Evolutionary conservation across 345 rosid species (phyloP).

Genomic region (Eucalyptus tenuipes): DNA sequence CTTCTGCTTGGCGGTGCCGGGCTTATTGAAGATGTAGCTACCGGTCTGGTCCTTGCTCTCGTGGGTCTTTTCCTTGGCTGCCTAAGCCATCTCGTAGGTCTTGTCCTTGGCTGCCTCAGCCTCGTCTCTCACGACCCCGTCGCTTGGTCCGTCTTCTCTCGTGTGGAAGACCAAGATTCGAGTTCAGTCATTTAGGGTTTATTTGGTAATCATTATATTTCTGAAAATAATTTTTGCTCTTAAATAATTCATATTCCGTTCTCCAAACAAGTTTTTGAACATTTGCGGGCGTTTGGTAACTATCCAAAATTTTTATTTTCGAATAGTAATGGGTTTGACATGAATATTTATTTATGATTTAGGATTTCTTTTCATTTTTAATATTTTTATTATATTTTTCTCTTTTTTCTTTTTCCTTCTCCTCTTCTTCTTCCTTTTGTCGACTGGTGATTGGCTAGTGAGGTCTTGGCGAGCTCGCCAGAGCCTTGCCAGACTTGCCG

Average conservation of each 20-base stretch:
- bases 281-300: no score
- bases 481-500: no score
- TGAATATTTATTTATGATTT: no score
- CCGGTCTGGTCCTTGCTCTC: neutral
- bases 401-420: no score
- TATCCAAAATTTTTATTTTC: rapidly evolving
- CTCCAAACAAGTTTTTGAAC: rapidly evolving
- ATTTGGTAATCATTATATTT: no score
- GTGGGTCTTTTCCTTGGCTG: conserved; percentile 1
- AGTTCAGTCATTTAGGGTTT: rapidly evolving
- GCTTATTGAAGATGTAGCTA: neutral
- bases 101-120: conserved; percentile 4
- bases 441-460: rapidly evolving
- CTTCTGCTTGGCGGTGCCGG: conserved; percentile 5
- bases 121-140: conserved; percentile 6
- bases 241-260: rapidly evolving
- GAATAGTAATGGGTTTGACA: no score
- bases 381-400: no score
- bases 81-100: no score
- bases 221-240: rapidly evolving
- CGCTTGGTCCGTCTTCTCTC: conserved; percentile 14
- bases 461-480: rapidly evolving
- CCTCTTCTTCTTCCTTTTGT: rapidly evolving
- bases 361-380: no score
- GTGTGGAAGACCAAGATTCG: neutral